A percentile compares a stretch with the other conserved stretches of the same genome.
These are phyloP conservation scores for Xylariaceae sp. DNA, from an alignment of 2,329 filamentous ascomycete genomes.

Conservation along the genomic window DNA sequence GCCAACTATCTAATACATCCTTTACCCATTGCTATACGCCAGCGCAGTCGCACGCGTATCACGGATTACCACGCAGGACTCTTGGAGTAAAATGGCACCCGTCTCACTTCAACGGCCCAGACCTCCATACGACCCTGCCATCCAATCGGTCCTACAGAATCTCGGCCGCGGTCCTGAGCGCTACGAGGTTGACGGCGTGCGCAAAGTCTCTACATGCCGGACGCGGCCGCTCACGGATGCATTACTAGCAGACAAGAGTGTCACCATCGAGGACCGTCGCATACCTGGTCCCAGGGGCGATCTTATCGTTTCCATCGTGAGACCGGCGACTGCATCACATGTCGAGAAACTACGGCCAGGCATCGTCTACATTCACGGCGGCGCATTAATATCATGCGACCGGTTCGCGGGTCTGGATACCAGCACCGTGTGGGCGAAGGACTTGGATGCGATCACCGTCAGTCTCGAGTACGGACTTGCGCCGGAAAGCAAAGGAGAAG, in stretches of 20 bases:
- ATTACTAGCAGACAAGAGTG: conserved; percentile 28
- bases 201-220: conserved; percentile 25
- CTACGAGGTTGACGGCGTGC: conserved; percentile 29
- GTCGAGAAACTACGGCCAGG: conserved; percentile 22
- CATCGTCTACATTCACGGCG: conserved; percentile 33
- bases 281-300: conserved; percentile 26
- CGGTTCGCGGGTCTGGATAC: conserved; percentile 32
- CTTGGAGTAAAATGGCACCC: conserved; percentile 24
- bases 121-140: conserved; percentile 30
- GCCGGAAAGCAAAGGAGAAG: conserved; percentile 29
- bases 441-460: conserved; percentile 30
- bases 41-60: conserved; percentile 7
- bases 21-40: not conserved
- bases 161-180: conserved; percentile 25
- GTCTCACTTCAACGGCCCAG: conserved; percentile 26
- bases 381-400: conserved; percentile 30
- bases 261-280: conserved; percentile 24
- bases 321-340: conserved; percentile 23
- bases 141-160: conserved; percentile 24
- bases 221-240: conserved; percentile 27
- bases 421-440: conserved; percentile 29
- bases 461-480: conserved; percentile 33
- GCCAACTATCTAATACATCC: not conserved
- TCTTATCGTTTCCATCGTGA: conserved; percentile 26
- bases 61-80: not conserved